These are phyloP conservation scores for Rosa persica DNA, from an alignment of 306 rosid genomes.

Conservation along the genomic window DNA sequence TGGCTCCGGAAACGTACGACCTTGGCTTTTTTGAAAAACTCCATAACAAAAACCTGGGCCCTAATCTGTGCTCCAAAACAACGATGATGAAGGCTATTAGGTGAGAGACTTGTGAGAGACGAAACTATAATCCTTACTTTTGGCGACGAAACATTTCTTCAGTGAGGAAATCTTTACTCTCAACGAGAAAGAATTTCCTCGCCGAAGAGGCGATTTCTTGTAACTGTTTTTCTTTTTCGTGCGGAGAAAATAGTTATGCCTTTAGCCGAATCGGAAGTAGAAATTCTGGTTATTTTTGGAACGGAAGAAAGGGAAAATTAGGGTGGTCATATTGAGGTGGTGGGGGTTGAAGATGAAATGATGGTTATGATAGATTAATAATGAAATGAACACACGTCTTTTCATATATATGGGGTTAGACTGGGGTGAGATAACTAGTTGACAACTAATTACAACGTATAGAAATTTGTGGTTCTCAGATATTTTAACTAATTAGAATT, in stretches of 20 bases:
- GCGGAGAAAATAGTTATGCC: neutral
- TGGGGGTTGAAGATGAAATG: neutral
- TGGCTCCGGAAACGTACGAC: constrained; percentile 43
- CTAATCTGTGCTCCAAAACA: neutral
- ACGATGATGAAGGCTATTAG: neutral
- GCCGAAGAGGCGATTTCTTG: neutral
- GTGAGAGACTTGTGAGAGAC: neutral
- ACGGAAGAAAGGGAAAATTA: neutral
- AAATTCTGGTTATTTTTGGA: neutral
- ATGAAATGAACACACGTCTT: neutral
- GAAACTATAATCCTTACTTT: neutral
- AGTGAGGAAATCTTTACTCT: neutral
- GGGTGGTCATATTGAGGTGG: neutral
- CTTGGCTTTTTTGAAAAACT: constrained; percentile 37
- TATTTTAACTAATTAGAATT: neutral
- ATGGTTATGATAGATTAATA: neutral
- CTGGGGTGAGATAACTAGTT: neutral
- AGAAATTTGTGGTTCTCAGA: neutral
- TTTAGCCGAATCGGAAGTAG: neutral
- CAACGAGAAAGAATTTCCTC: neutral
- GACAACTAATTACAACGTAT: neutral
- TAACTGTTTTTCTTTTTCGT: neutral
- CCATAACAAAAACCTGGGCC: constrained; percentile 19
- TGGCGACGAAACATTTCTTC: neutral
- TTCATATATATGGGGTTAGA: neutral